These are phyloP conservation scores for Pyrenophora graminea DNA, from an alignment of 2,329 filamentous ascomycete species.

Conservation along the genomic window DNA sequence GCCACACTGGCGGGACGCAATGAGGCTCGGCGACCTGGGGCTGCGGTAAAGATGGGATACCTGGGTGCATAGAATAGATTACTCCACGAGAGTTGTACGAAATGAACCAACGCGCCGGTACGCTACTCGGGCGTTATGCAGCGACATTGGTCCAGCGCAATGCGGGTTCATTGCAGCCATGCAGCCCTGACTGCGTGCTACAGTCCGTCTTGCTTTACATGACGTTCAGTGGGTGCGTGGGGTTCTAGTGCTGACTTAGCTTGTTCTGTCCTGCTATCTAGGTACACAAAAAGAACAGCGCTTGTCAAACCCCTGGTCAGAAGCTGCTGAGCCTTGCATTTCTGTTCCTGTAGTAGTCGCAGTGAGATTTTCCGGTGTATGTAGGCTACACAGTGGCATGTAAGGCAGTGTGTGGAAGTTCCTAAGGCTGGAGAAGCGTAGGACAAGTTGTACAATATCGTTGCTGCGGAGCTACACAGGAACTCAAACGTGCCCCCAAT, in stretches of 20 bases:
- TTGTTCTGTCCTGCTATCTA: conserved; percentile 12
- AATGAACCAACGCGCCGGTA: conserved; percentile 12
- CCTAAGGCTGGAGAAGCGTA: conserved; percentile 11
- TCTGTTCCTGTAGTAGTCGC: conserved; percentile 13
- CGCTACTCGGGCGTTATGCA: conserved; percentile 11
- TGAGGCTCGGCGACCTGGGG: conserved; percentile 22
- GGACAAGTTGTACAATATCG: conserved; percentile 11
- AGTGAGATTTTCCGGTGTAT: conserved; percentile 7
- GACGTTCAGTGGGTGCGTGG: conserved; percentile 14
- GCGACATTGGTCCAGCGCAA: conserved; percentile 14
- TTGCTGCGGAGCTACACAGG: conserved; percentile 3
- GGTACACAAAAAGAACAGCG: conserved; percentile 23
- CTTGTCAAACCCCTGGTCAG: conserved; percentile 5
- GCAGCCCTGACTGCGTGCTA: conserved; percentile 19
- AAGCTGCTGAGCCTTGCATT: conserved; percentile 11
- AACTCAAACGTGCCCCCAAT: background rate
- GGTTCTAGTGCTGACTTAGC: conserved; percentile 29
- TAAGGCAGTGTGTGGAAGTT: conserved; percentile 8
- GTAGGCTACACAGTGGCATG: conserved; percentile 8
- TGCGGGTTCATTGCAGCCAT: conserved; percentile 15
- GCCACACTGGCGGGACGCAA: conserved; percentile 13
- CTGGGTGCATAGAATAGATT: conserved; percentile 27
- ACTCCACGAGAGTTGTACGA: conserved; percentile 24
- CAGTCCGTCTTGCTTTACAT: conserved; percentile 10
- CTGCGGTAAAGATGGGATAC: conserved; percentile 24